phyloP scores from a whole-genome alignment of 1,139 yeast genomes.

The Hansenula lynferdii region DNA sequence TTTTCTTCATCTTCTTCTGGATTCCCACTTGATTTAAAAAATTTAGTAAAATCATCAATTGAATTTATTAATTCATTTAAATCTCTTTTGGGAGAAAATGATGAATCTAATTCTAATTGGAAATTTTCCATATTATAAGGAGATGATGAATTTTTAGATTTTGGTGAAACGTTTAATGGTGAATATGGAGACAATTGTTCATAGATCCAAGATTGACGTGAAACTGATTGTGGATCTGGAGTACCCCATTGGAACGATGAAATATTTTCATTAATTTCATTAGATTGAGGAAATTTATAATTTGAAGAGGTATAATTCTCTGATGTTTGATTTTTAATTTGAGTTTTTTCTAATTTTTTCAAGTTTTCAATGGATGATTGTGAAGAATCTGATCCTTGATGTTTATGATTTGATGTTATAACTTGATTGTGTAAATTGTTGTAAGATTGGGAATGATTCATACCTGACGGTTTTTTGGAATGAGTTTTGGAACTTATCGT shows the following conservation, averaged over 20 bases:
- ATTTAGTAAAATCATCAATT: slow-evolving; percentile 13
- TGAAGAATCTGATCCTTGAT: slow-evolving; percentile 16
- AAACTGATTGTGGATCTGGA: slow-evolving; percentile 15
- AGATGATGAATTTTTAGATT: not conserved
- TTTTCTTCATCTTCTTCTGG: not conserved
- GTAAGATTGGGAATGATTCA: slow-evolving; percentile 5
- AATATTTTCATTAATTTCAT: slow-evolving; percentile 2
- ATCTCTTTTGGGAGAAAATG: slow-evolving; percentile 6
- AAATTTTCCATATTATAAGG: slow-evolving; percentile 7
- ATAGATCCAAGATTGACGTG: slow-evolving; percentile 21
- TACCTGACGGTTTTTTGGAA: slow-evolving; percentile 7
- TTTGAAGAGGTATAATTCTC: slow-evolving; percentile 7
- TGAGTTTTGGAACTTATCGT: slow-evolving; percentile 5
- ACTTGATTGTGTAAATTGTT: not conserved
- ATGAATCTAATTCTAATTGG: slow-evolving; percentile 10
- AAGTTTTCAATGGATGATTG: slow-evolving; percentile 17
- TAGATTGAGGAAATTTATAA: slow-evolving; percentile 4
- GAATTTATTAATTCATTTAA: slow-evolving; percentile 12
- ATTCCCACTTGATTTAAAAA: slow-evolving; percentile 2
- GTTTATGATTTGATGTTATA: slow-evolving; percentile 8
- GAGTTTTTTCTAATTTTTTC: slow-evolving; percentile 16
- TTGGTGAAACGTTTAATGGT: not conserved
- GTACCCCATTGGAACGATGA: slow-evolving; percentile 16
- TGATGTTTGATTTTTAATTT: slow-evolving; percentile 16
- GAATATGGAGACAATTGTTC: slow-evolving; percentile 8